A percentile compares a stretch with the other conserved stretches of the same genome.
Conservation (phyloP, 2,329 filamentous ascomycete species). For the Aspergillus sp. region DNA sequence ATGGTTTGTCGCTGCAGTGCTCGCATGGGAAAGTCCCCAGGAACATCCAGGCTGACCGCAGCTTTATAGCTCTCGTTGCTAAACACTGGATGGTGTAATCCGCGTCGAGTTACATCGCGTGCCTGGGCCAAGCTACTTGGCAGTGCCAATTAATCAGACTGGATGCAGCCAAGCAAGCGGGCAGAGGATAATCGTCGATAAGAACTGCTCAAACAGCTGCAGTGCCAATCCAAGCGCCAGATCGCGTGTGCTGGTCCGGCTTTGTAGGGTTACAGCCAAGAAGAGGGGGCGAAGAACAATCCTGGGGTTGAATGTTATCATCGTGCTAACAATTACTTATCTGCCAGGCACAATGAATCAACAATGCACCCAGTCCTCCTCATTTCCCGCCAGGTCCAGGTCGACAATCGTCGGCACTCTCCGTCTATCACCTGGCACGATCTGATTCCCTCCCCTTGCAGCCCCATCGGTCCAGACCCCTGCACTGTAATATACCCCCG, state of each 20-base stretch:
- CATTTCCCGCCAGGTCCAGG: not conserved
- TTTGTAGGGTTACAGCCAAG: constrained; percentile 5
- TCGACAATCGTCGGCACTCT: not conserved
- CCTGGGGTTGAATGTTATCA: not conserved
- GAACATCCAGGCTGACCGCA: not conserved
- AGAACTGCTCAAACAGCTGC: constrained; percentile 3
- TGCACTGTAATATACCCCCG: not conserved
- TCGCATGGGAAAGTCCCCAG: too few relatives aligned
- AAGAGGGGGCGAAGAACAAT: not conserved
- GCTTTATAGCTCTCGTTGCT: not conserved
- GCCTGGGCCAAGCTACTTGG: constrained; percentile 9
- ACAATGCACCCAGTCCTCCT: not conserved
- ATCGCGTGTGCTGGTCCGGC: not conserved
- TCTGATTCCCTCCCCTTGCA: not conserved
- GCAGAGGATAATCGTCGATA: constrained; percentile 8
- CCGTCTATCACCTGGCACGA: not conserved
- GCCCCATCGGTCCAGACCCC: not conserved
- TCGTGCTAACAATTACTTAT: not conserved
- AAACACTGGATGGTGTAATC: not conserved
- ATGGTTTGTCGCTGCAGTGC: not conserved
- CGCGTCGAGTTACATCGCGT: constrained; percentile 14
- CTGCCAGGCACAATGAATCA: not conserved
- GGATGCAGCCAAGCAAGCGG: constrained; percentile 5
- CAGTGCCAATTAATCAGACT: not conserved
- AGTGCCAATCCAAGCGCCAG: not conserved